Percentiles rank a stretch among this genome's conserved stretches.
Evolutionary conservation across 2,329 filamentous ascomycete genomes (phyloP).

Genomic region (Colletotrichum karsti): DNA sequence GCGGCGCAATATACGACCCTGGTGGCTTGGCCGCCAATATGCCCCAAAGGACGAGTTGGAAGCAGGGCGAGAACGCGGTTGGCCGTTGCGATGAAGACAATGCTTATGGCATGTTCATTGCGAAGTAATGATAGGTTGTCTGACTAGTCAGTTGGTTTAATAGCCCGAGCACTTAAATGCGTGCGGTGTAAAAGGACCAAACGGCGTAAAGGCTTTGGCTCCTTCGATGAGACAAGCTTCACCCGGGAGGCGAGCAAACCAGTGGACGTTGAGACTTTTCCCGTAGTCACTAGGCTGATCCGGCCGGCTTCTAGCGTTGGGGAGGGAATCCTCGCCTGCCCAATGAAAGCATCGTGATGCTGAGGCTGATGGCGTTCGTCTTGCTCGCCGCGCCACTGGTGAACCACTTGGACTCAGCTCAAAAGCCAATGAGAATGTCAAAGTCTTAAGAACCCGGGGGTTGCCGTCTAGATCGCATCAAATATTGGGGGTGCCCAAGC

Average conservation of each 20-base stretch:
- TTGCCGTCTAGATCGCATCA: background rate
- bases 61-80: background rate
- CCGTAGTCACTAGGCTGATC: background rate
- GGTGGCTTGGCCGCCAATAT: background rate
- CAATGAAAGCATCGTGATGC: conserved; percentile 8
- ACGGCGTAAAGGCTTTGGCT: background rate
- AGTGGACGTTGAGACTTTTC: background rate
- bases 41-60: background rate
- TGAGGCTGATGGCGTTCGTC: conserved; percentile 1
- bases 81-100: background rate
- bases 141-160: background rate
- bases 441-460: background rate
- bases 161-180: background rate
- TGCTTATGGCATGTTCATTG: background rate
- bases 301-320: conserved; percentile 17
- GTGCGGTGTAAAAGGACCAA: background rate
- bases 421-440: background rate
- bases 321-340: background rate
- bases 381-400: conserved; percentile 1
- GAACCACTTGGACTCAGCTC: background rate
- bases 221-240: conserved; percentile 9
- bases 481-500: background rate
- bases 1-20: background rate
- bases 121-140: background rate
- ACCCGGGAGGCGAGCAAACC: background rate